Evolutionary conservation across 768 basidiomycete species (phyloP).

Genomic region (Russula ochroleuca): DNA sequence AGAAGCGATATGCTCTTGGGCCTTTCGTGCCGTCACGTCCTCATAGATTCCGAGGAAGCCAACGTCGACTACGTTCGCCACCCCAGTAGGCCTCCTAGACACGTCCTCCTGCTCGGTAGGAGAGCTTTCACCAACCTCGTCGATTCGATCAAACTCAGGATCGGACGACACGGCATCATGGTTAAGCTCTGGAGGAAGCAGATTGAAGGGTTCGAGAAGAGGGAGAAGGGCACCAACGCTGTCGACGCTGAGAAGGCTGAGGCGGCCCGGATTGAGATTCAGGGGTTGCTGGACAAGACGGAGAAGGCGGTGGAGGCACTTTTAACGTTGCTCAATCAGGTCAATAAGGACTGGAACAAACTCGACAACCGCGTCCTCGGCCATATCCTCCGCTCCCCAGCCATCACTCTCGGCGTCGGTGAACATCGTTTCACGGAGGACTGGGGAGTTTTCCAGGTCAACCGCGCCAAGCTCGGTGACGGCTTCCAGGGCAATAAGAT

Average conservation of each 20-base stretch:
- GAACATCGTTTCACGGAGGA: conserved; percentile 34
- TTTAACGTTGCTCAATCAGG: conserved; percentile 26
- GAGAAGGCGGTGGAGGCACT: conserved; percentile 29
- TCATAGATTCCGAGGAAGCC: conserved; percentile 30
- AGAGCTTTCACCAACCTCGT: conserved; percentile 32
- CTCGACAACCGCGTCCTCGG: conserved; percentile 29
- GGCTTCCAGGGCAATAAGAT: conserved; percentile 37
- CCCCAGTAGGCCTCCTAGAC: conserved; percentile 31
- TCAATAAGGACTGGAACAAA: conserved; percentile 29
- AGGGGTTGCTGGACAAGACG: conserved; percentile 22
- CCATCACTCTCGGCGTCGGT: conserved; percentile 27
- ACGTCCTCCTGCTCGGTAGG: conserved; percentile 36
- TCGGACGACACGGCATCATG: conserved; percentile 28
- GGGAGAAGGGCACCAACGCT: too few relatives aligned
- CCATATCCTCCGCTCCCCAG: conserved; percentile 31
- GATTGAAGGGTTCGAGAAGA: conserved; percentile 28
- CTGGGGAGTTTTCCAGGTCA: conserved; percentile 31
- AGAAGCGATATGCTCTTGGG: conserved; percentile 33
- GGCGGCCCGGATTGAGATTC: too few relatives aligned
- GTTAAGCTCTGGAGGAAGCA: conserved; percentile 28
- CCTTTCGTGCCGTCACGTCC: conserved; percentile 35
- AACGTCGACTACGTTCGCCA: conserved; percentile 32
- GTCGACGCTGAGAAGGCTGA: too few relatives aligned
- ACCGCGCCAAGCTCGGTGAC: conserved; percentile 30
- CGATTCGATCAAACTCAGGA: conserved; percentile 34